Evolutionary conservation across 345 rosid genomes (phyloP), one percentile per base, ranked within the genome.

Genomic region (Brassica incana): DNA sequence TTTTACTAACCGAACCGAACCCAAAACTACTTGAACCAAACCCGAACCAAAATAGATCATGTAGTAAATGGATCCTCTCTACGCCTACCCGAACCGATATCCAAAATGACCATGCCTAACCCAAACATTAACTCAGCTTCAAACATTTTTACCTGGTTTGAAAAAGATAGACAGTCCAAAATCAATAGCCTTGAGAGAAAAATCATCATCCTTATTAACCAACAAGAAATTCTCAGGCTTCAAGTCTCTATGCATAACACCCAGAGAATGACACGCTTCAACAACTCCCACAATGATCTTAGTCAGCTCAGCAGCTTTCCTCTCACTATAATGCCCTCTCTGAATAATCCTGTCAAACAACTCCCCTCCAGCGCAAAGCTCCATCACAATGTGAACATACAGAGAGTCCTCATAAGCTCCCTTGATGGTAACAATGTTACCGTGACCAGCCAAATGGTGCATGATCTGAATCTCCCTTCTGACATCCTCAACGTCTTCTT

Each of bases 181-280:
- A 84, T 95, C 99, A 67, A 95, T 95, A 77, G 99, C 98, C 81
- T 95, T 95, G 72, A 95, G 98, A 0, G 98, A 90, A 86, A 95
- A 95, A 84, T 95, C 99, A 85, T 95, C 93, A 68, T 95, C 99
- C 85, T 90, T 95, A 84, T 95, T 95, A 85, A 93, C 99, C 88
- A 95, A 82, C 90, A 95, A 88, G 88, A 95, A 95, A 77, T 95
- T 95, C 89, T 95, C 99, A 32, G 99, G 99, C 89, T 95, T 95
- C 32, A 95, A 87, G 77, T 95, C 99, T 85, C 99, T 88, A 79
- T 95, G 99, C 99, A 95, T 95, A 59, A 95, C 99, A 45, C 99
- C 96, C 5, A 95, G 97, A 0, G 99, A 95, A 77, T 95, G 98
- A 71, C 99, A 95, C 2, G 98, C 88, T 88, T 93, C 98, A 20